These are phyloP conservation scores for Pulicaria dysenterica DNA, from an alignment of 129 eudicot genomes.

Conservation along the genomic window DNA sequence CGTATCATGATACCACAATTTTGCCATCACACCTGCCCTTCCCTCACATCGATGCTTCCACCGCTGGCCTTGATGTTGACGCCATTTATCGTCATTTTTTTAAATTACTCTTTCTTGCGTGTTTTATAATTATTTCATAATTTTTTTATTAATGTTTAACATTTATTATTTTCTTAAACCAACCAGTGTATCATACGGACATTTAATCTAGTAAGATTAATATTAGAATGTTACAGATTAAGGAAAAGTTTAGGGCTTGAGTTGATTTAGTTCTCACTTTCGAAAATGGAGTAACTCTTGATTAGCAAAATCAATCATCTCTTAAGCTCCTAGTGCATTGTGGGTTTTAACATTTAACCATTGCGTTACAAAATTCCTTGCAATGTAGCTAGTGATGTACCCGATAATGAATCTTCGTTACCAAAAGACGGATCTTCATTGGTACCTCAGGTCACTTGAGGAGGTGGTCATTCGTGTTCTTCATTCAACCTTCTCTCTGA, in stretches of 20 bases:
- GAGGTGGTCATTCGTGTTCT: slow-evolving; percentile 83
- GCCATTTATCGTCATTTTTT: no score
- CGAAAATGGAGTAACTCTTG: slow-evolving; percentile 1
- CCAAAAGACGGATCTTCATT: slow-evolving; percentile 94
- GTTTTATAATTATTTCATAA: no score
- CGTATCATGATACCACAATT: no score
- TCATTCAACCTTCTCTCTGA: slow-evolving; percentile 56
- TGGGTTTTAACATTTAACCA: slow-evolving; percentile 4
- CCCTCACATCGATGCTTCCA: no score
- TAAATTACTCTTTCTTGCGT: no score
- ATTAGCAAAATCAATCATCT: slow-evolving; percentile 13
- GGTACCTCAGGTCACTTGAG: slow-evolving; percentile 87
- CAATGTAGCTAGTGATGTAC: slow-evolving; percentile 75
- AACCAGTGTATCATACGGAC: no score
- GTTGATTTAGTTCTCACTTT: not conserved
- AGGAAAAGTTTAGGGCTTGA: no score
- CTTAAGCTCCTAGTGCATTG: not conserved
- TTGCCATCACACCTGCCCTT: no score
- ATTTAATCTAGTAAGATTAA: not conserved
- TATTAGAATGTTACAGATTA: not conserved
- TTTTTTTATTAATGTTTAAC: no score
- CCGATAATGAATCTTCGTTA: slow-evolving; percentile 80
- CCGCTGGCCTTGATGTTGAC: no score
- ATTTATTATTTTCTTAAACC: no score
- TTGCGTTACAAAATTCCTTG: not conserved